These are phyloP conservation scores for Oryza nivara DNA, from an alignment of 176 grass and related monocot genomes.

Conservation along the genomic window DNA sequence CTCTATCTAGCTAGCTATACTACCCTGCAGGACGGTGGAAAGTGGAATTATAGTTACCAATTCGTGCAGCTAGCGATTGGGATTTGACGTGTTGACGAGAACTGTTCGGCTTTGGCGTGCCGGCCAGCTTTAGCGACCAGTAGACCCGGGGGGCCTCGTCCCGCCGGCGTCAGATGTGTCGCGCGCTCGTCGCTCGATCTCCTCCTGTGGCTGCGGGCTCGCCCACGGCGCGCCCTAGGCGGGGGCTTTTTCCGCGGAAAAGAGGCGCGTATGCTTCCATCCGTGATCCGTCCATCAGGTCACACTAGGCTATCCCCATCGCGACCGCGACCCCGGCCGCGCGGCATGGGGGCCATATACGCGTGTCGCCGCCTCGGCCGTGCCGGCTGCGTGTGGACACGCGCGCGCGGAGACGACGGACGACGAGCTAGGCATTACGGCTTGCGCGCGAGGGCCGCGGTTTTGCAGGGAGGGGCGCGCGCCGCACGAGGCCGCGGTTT, in stretches of 20 bases:
- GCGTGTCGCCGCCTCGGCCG: neutral
- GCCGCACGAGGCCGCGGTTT: too few species aligned
- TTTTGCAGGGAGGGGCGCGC: too few species aligned
- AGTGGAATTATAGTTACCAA: neutral
- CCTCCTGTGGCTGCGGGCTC: neutral
- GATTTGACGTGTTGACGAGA: constrained; percentile 27
- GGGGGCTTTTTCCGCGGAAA: neutral
- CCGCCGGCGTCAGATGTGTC: constrained; percentile 20
- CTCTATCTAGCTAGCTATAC: neutral
- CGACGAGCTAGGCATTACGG: too few species aligned
- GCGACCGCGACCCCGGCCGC: too few species aligned
- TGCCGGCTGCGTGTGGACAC: constrained; percentile 17
- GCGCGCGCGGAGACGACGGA: too few species aligned
- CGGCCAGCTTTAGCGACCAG: constrained; percentile 11
- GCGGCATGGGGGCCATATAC: neutral
- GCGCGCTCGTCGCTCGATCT: neutral
- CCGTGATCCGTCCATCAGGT: neutral
- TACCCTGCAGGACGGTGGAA: neutral
- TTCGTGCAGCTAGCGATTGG: neutral
- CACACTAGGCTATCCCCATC: neutral
- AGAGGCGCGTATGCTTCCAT: neutral
- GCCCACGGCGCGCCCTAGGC: neutral
- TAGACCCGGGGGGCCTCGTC: constrained; percentile 14
- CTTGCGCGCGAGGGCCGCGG: too few species aligned
- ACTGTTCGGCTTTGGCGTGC: constrained; percentile 34